These are phyloP conservation scores for Myrica gale DNA, from an alignment of 306 rosid genomes.

Conservation along the genomic window DNA sequence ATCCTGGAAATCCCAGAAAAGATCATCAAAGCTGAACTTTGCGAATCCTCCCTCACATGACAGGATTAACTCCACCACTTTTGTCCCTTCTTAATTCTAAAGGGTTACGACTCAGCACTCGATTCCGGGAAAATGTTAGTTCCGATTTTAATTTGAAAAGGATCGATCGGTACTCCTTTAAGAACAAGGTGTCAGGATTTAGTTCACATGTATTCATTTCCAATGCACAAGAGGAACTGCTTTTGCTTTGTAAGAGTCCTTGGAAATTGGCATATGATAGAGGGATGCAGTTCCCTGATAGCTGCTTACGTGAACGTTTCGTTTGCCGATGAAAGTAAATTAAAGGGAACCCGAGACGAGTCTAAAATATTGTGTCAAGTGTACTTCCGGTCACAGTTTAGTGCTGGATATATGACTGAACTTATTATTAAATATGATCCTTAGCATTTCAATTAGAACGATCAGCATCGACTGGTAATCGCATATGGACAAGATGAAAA, in stretches of 20 bases:
- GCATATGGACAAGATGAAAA: conserved; percentile 82
- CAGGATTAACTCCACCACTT: conserved; percentile 28
- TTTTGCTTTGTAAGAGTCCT: neutral
- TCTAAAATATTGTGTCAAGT: conserved; percentile 23
- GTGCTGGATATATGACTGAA: conserved; percentile 13
- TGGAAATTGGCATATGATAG: neutral
- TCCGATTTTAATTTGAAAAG: neutral
- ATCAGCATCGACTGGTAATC: conserved; percentile 53
- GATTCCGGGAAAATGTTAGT: conserved; percentile 2
- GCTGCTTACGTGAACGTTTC: conserved; percentile 34
- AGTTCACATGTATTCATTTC: neutral
- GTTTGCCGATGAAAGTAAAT: conserved; percentile 33
- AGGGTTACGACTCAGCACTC: neutral
- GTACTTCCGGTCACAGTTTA: neutral
- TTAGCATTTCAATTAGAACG: conserved; percentile 8
- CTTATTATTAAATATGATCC: conserved; percentile 33
- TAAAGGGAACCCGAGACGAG: conserved; percentile 5
- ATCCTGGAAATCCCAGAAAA: neutral
- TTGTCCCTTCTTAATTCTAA: conserved; percentile 24
- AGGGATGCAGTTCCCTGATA: conserved; percentile 25
- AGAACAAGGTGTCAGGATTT: neutral
- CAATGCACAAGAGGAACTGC: neutral
- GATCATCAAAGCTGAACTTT: conserved; percentile 24
- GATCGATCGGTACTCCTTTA: neutral
- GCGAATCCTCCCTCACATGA: conserved; percentile 38